Base-by-base conservation (phyloP, 306 rosid species). In the Rosa chinensis region DNA sequence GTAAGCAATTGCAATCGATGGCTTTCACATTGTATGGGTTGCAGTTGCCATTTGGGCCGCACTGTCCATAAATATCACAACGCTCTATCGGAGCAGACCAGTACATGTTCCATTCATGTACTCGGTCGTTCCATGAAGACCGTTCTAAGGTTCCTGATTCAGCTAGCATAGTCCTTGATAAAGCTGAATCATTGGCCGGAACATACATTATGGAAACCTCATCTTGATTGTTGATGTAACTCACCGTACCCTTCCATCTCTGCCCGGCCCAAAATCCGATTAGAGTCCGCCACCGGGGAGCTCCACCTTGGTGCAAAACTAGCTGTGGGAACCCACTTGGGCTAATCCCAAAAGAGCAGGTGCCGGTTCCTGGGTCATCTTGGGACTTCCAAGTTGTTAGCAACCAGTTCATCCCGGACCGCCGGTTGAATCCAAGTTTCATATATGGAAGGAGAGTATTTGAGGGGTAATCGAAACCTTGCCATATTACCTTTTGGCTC, bases 281-380 rank as follows among this genome's bases (percentile, higher is more conserved):
- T 6, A 53, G 59, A 1, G 5, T 8, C 4, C 70, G 70, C 12
- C 12, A 64, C 13, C 43, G 45, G 11, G 45, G 70, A 47, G 9
- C 18, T 64, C 66, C 59, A 61, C 6, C 64, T 44, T 18, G 23
- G 78, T 56, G 76, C 10, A 81, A n/a, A n/a, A 83, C 1, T 32
- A 81, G 0, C 35, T 81, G 84, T 0, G 87, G 84, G 21, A 74
- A 56, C 58, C 87, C 88, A 35, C 23, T 56, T 2, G 71, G 16
- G 73, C 70, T 59, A 10, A 88, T 44, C 16, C 63, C 13, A 9
- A 1, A 17, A 0, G 78, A 49, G 64, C 28, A 81, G 7, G n/a
- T 72, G 4, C 92, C 93, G 0, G 39, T 75, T 77, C 81, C 88
- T 0, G 97, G 93, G 62, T 88, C 90, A 10, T 85, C 81, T 53